Conservation (phyloP, 78 protist species). For the Dictyostelium purpureum region DNA sequence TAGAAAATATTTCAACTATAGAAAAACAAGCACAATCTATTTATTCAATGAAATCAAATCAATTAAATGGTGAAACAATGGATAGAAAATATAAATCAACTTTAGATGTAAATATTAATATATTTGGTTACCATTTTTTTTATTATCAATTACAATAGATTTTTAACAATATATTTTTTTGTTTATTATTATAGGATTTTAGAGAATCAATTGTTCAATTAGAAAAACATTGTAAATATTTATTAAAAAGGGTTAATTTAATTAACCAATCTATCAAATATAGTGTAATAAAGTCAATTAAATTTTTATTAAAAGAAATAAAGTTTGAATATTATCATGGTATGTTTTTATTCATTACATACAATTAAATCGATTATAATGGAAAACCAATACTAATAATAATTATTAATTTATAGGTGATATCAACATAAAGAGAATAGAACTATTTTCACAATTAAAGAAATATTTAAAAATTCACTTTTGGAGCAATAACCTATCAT, state of each 20-base stretch:
- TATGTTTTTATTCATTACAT: neutral
- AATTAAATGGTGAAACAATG: neutral
- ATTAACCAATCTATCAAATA: neutral
- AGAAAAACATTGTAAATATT: constrained; percentile 2
- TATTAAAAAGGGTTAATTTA: neutral
- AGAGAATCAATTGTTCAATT: neutral
- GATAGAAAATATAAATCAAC: constrained; percentile 12
- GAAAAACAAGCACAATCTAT: neutral
- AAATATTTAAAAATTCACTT: neutral
- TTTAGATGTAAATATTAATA: neutral
- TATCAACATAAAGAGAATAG: neutral
- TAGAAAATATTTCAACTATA: neutral
- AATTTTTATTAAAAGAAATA: neutral
- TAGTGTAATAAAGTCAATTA: neutral
- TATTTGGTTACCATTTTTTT: neutral
- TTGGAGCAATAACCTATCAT: neutral
- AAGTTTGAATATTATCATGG: constrained; percentile 2
- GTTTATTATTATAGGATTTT: constrained; percentile 5
- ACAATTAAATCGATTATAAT: neutral
- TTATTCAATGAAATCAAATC: neutral
- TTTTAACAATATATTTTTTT: neutral
- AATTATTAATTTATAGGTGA: neutral
- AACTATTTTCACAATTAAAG: constrained; percentile 8
- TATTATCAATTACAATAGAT: neutral
- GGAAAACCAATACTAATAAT: neutral